phyloP scores from a whole-genome alignment of 306 rosid genomes.

The Prunus campanulata region DNA sequence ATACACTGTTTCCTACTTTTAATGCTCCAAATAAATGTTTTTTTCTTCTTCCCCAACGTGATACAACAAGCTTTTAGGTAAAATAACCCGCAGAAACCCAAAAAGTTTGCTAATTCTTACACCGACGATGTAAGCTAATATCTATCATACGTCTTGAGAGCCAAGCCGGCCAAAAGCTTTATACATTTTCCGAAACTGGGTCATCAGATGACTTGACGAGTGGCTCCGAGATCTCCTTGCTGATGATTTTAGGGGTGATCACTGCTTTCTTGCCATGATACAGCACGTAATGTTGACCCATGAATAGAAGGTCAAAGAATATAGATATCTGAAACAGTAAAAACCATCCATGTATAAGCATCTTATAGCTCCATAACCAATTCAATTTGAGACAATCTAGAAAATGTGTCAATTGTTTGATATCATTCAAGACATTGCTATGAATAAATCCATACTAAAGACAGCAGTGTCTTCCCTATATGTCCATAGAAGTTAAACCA shows the following conservation, averaged over 20 bases:
- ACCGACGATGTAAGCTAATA: background rate
- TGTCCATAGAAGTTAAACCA: constrained; percentile 87
- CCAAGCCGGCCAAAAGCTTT: background rate
- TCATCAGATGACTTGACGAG: constrained; percentile 36
- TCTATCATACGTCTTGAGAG: background rate
- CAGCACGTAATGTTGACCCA: constrained; percentile 63
- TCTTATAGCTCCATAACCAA: background rate
- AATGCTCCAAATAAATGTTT: background rate
- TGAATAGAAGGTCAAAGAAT: constrained; percentile 72
- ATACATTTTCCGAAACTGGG: constrained; percentile 32
- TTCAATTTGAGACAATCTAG: background rate
- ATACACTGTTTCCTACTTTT: background rate
- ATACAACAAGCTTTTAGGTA: background rate
- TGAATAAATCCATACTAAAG: constrained; percentile 49
- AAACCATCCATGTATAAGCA: background rate
- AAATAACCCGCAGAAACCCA: background rate
- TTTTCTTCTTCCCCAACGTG: background rate
- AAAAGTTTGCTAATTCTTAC: background rate
- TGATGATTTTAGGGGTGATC: constrained; percentile 20
- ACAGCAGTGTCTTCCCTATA: constrained; percentile 70
- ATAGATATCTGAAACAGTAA: constrained; percentile 60
- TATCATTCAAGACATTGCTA: background rate
- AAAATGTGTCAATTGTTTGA: background rate
- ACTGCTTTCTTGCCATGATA: constrained; percentile 38
- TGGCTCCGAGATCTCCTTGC: constrained; percentile 21